Percentiles rank a stretch among this genome's conserved stretches.
These are phyloP conservation scores for Myxozyma lipomycoides DNA, from an alignment of 805 yeast genomes.

Conservation along the genomic window DNA sequence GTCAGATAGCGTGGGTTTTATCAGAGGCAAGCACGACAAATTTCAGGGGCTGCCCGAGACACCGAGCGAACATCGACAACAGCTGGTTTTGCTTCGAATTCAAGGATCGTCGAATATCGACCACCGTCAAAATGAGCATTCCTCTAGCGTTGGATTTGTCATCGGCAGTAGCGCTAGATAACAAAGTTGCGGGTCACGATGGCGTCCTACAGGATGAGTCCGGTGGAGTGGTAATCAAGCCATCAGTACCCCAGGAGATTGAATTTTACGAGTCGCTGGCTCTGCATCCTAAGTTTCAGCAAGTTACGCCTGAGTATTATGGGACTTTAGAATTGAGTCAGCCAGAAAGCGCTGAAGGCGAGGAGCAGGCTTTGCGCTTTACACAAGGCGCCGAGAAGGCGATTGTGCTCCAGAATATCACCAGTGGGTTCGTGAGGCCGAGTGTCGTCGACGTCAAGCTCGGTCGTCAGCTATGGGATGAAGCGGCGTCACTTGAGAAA, in stretches of 20 bases:
- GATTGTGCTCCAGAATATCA: constrained; percentile 67
- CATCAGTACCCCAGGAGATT: constrained; percentile 59
- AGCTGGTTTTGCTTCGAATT: not conserved
- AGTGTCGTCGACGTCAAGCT: constrained; percentile 78
- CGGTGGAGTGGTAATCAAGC: constrained; percentile 71
- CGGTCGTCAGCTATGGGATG: constrained; percentile 68
- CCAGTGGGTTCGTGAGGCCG: constrained; percentile 60
- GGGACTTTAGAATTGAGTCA: constrained; percentile 59
- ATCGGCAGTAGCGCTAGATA: constrained; percentile 17
- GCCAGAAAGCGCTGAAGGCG: too few relatives aligned
- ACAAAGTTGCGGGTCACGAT: constrained; percentile 88
- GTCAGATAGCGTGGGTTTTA: too few relatives aligned
- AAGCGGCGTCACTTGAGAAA: constrained; percentile 54
- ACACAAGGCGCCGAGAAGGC: constrained; percentile 29
- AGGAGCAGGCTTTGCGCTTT: constrained; percentile 32
- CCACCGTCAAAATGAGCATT: not conserved
- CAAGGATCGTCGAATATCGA: not conserved
- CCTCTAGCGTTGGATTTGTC: constrained; percentile 2
- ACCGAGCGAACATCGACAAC: not conserved
- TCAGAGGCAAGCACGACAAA: not conserved
- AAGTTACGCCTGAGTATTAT: constrained; percentile 52
- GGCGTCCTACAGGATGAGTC: constrained; percentile 63
- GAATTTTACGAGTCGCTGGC: constrained; percentile 58
- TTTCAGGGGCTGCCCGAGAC: too few relatives aligned
- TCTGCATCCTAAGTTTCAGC: constrained; percentile 31